phyloP scores from a whole-genome alignment of 768 basidiomycete species.

The Hysterangium stoloniferum region DNA sequence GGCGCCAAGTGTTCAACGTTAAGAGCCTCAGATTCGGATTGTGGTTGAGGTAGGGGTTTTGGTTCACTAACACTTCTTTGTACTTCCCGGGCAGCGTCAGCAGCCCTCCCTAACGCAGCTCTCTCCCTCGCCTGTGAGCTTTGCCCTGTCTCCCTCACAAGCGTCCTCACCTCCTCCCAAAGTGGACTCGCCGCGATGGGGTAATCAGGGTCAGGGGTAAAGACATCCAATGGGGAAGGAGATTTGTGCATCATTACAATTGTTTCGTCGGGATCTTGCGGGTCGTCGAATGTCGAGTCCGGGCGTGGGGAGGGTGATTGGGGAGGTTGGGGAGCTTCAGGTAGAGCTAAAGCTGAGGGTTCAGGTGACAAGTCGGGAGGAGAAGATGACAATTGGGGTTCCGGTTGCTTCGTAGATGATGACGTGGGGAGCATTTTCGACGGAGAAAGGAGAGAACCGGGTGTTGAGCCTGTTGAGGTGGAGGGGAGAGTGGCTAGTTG shows the following conservation, averaged over 20 bases:
- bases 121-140: too few relatives aligned
- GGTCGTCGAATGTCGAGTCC: neutral
- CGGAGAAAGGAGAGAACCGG: neutral
- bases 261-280: neutral
- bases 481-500: neutral
- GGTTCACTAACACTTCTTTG: too few relatives aligned
- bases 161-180: neutral
- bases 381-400: neutral
- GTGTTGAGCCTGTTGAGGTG: neutral
- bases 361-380: neutral
- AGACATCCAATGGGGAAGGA: neutral
- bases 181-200: slow-evolving; percentile 1
- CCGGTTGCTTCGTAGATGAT: neutral
- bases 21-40: too few relatives aligned
- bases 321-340: neutral
- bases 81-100: too few relatives aligned
- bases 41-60: too few relatives aligned
- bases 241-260: too few relatives aligned
- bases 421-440: neutral
- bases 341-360: neutral
- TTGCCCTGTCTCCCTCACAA: neutral
- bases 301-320: neutral
- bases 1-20: too few relatives aligned
- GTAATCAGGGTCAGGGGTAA: neutral
- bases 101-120: too few relatives aligned